These are phyloP conservation scores for Triangularia setosa DNA, from an alignment of 2,329 filamentous ascomycete species.

Conservation along the genomic window DNA sequence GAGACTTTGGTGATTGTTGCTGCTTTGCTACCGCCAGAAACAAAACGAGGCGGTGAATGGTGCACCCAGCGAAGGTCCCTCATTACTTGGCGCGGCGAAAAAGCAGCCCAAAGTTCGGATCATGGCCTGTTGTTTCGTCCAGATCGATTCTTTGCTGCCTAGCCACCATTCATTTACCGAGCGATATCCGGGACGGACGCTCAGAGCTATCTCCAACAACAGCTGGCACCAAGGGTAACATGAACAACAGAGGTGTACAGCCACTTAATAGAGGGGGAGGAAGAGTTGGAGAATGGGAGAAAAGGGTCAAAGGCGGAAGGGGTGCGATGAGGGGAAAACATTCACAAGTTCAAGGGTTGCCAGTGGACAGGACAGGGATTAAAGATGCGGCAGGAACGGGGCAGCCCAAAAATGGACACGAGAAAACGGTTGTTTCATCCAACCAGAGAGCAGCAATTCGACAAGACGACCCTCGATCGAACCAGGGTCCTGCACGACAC, in stretches of 20 bases:
- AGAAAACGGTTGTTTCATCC: conserved; percentile 42
- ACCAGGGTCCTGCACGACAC: conserved; percentile 22
- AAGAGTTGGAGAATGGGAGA: neutral
- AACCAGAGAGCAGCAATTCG: conserved; percentile 27
- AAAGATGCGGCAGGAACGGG: conserved; percentile 20
- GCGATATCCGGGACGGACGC: neutral
- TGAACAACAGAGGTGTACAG: neutral
- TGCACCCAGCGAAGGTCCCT: neutral
- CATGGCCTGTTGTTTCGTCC: neutral
- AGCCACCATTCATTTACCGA: conserved; percentile 1
- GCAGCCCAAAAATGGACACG: conserved; percentile 41
- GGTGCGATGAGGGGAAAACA: conserved; percentile 7
- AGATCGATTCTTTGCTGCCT: neutral
- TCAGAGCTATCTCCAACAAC: neutral
- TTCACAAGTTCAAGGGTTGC: conserved; percentile 3
- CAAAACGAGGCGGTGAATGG: neutral
- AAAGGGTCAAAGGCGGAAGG: neutral
- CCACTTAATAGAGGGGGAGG: neutral
- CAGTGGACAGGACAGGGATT: conserved; percentile 14
- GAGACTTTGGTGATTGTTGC: neutral
- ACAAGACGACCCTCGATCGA: conserved; percentile 12
- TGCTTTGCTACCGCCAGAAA: neutral
- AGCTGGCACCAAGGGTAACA: too few relatives aligned
- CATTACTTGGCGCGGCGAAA: conserved; percentile 7
- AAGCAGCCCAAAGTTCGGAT: neutral